These are phyloP conservation scores for Globisporangium iwayamae DNA, from an alignment of 352 stramenopile genomes.

Conservation along the genomic window DNA sequence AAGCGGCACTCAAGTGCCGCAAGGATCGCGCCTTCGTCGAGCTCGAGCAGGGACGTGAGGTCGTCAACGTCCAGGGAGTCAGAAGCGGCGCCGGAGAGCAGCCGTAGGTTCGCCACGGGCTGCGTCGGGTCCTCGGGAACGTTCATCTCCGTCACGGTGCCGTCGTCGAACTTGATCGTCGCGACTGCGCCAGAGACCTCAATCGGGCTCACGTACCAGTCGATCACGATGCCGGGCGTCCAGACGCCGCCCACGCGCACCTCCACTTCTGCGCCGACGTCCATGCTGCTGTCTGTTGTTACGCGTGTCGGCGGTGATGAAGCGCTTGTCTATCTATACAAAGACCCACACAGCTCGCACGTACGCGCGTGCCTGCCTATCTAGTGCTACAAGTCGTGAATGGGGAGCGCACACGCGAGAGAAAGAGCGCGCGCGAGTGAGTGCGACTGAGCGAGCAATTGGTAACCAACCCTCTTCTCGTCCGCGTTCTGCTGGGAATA, in stretches of 20 bases:
- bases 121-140: slow-evolving; percentile 36
- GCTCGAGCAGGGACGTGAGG: slow-evolving; percentile 76
- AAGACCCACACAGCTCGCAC: background rate
- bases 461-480: background rate
- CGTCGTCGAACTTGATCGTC: slow-evolving; percentile 68
- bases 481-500: background rate
- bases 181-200: slow-evolving; percentile 44
- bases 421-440: background rate
- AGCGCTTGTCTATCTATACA: background rate
- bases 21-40: slow-evolving; percentile 69
- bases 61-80: slow-evolving; percentile 64
- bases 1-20: slow-evolving; percentile 71
- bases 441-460: background rate
- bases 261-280: slow-evolving; percentile 65
- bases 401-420: background rate
- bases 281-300: slow-evolving; percentile 28
- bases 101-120: slow-evolving; percentile 25
- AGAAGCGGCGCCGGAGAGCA: slow-evolving; percentile 10
- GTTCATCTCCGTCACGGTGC: slow-evolving; percentile 37
- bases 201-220: slow-evolving; percentile 61
- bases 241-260: slow-evolving; percentile 46
- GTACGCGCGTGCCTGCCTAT: background rate
- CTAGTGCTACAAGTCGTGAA: background rate
- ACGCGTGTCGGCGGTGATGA: background rate
- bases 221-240: slow-evolving; percentile 48